Evolutionary conservation across 805 yeast genomes (phyloP).

Genomic region (Candida hispaniensis): DNA sequence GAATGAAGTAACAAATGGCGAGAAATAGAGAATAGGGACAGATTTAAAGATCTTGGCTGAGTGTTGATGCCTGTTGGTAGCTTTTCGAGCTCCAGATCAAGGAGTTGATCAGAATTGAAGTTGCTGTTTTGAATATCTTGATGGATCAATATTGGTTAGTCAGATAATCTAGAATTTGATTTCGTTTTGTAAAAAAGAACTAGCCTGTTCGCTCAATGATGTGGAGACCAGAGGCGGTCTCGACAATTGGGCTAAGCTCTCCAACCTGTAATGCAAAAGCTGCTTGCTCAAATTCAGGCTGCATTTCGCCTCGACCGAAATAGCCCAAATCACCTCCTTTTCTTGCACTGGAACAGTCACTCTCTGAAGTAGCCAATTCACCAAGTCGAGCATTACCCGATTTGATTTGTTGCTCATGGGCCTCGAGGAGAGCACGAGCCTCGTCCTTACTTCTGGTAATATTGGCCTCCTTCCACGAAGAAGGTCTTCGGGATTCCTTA

Average conservation of each 20-base stretch:
- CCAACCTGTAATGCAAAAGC: slow-evolving; percentile 75
- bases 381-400: slow-evolving; percentile 56
- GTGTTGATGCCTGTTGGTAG: no score
- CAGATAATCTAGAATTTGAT: no score
- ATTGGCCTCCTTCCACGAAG: slow-evolving; percentile 74
- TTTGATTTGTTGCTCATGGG: slow-evolving; percentile 46
- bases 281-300: slow-evolving; percentile 84
- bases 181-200: not conserved
- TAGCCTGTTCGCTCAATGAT: slow-evolving; percentile 74
- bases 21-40: no score
- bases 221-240: slow-evolving; percentile 86
- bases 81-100: no score
- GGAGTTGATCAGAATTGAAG: no score
- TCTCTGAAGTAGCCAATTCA: slow-evolving; percentile 68
- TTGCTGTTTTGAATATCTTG: no score
- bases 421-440: slow-evolving; percentile 50
- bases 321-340: slow-evolving; percentile 88
- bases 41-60: no score
- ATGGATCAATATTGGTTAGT: no score
- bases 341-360: slow-evolving; percentile 80
- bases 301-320: slow-evolving; percentile 89
- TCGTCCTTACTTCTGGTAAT: slow-evolving; percentile 77
- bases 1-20: no score
- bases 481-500: slow-evolving; percentile 73
- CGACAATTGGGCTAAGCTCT: slow-evolving; percentile 72